Evolutionary conservation across 2,329 filamentous ascomycete species (phyloP).

Genomic region (Fonsecaea nubica): DNA sequence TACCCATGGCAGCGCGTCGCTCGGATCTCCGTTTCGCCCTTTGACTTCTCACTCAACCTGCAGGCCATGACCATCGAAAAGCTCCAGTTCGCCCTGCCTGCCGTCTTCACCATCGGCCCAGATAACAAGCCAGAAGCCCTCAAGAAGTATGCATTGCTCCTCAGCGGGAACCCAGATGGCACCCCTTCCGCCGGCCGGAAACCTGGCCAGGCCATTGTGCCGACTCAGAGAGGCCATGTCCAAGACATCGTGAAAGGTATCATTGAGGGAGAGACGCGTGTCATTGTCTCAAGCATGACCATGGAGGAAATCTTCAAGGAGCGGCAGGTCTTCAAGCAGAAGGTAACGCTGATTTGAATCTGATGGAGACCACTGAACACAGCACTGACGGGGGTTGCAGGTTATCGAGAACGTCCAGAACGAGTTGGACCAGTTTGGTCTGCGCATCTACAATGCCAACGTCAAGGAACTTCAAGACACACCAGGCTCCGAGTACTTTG

Average conservation of each 20-base stretch:
- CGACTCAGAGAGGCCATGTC: conserved; percentile 67
- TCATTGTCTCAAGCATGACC: conserved; percentile 85
- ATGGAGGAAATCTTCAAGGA: conserved; percentile 89
- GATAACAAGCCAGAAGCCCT: conserved; percentile 73
- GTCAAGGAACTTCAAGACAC: conserved; percentile 88
- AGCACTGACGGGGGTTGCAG: conserved; percentile 24
- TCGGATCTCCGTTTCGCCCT: conserved; percentile 54
- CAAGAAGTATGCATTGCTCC: conserved; percentile 80
- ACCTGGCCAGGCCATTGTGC: conserved; percentile 48
- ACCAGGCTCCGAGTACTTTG: conserved; percentile 80
- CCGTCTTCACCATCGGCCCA: conserved; percentile 85
- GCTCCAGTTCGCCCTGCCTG: conserved; percentile 79
- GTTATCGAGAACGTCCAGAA: conserved; percentile 77
- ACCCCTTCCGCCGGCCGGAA: conserved; percentile 44
- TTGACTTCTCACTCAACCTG: conserved; percentile 81
- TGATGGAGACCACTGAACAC: not conserved
- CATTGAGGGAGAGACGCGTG: conserved; percentile 85
- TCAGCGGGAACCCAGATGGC: conserved; percentile 67
- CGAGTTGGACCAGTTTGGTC: conserved; percentile 80
- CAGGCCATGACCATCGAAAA: conserved; percentile 92
- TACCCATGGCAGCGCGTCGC: conserved; percentile 70
- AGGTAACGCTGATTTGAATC: conserved; percentile 49
- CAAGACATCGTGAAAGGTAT: conserved; percentile 88
- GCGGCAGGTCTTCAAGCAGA: conserved; percentile 76
- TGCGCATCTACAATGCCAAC: conserved; percentile 74